These are phyloP conservation scores for Cocos nucifera DNA, from an alignment of 176 grass and related monocot genomes.

Conservation along the genomic window DNA sequence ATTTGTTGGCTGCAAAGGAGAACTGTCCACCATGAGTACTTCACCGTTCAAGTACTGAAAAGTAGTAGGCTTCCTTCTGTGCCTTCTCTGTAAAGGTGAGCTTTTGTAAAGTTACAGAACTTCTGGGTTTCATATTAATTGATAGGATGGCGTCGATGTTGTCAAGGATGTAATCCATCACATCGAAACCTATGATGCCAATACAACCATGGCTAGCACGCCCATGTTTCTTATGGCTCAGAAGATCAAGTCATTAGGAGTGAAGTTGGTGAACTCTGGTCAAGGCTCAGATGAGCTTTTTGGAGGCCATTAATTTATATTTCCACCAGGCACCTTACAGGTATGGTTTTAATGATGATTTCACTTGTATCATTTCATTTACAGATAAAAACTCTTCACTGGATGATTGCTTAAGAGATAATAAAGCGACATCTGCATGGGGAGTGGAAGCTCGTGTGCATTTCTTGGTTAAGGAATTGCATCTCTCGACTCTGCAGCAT, in stretches of 20 bases:
- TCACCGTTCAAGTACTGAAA: constrained; percentile 75
- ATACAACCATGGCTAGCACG: constrained; percentile 84
- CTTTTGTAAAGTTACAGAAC: neutral
- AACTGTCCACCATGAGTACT: constrained; percentile 87
- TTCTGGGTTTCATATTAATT: neutral
- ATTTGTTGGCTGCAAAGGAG: constrained; percentile 72
- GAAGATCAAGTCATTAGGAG: constrained; percentile 85
- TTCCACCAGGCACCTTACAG: constrained; percentile 74
- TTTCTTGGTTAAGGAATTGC: constrained; percentile 77
- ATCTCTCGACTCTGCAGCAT: constrained; percentile 35
- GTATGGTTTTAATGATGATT: neutral
- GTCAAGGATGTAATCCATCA: constrained; percentile 90
- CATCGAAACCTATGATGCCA: constrained; percentile 83
- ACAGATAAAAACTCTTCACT: constrained; percentile 71
- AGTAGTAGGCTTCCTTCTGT: too few species aligned
- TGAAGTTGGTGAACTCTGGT: constrained; percentile 94
- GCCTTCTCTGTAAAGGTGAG: too few species aligned
- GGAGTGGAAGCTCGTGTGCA: constrained; percentile 84
- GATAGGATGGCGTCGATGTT: constrained; percentile 88
- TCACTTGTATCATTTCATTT: neutral
- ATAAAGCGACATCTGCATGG: constrained; percentile 87
- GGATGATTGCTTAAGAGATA: constrained; percentile 83
- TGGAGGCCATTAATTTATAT: constrained; percentile 69
- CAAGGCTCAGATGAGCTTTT: constrained; percentile 92
- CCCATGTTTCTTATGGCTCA: constrained; percentile 97